Conservation (phyloP, 768 basidiomycete species). For the Mycena albidolilacea region DNA sequence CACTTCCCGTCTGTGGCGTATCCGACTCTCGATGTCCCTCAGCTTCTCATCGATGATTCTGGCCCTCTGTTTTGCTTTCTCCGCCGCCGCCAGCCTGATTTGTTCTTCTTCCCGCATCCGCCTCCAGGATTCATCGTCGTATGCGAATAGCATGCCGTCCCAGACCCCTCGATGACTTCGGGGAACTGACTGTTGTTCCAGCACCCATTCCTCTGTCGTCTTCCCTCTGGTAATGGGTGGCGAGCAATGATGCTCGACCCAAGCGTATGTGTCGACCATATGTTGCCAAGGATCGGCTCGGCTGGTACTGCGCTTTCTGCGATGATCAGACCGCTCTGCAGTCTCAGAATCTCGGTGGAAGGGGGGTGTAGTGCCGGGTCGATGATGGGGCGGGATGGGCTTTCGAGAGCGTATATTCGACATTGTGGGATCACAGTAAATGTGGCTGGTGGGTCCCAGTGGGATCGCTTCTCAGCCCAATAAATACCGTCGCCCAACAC, state of each 20-base stretch:
- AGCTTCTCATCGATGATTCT: constrained; percentile 70
- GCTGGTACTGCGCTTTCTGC: constrained; percentile 5
- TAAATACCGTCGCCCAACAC: constrained; percentile 23
- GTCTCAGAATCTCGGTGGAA: constrained; percentile 21
- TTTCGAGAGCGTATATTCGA: constrained; percentile 30
- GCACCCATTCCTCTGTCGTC: constrained; percentile 77
- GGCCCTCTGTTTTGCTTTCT: constrained; percentile 62
- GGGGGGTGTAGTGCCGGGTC: not conserved
- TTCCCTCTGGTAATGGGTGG: constrained; percentile 59
- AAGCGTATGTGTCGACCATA: constrained; percentile 61
- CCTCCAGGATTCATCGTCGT: constrained; percentile 65
- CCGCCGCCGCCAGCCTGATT: constrained; percentile 58
- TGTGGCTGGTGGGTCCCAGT: not conserved
- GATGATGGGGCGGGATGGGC: constrained; percentile 31
- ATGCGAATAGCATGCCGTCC: constrained; percentile 68
- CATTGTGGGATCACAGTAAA: constrained; percentile 6
- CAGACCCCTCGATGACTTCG: constrained; percentile 56
- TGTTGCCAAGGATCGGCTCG: constrained; percentile 54
- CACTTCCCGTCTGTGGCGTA: constrained; percentile 64
- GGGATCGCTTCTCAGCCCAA: not conserved
- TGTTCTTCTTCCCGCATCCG: constrained; percentile 69
- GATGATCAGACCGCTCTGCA: not conserved
- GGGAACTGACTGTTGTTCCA: constrained; percentile 63
- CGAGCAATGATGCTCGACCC: constrained; percentile 69
- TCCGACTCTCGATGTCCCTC: constrained; percentile 65